Percentiles rank a stretch among this genome's conserved stretches.
phyloP scores from a whole-genome alignment of 73 alveolate genomes.

The Symbiodinium pilosum region DNA sequence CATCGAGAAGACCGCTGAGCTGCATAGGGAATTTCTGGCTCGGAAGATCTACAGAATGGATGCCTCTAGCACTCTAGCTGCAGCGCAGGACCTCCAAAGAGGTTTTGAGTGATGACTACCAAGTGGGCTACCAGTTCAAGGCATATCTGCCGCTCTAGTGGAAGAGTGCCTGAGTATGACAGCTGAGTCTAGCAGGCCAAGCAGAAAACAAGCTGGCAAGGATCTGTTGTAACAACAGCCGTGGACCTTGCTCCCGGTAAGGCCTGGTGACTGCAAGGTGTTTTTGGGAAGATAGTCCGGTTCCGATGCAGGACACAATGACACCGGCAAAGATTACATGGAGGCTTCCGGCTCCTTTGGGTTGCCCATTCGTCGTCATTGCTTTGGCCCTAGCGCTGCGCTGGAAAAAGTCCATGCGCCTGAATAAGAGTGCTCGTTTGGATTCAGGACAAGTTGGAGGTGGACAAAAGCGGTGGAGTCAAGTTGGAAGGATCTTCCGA shows the following conservation, averaged over 20 bases:
- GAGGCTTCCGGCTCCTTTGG: conserved; percentile 48
- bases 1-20: conserved; percentile 1
- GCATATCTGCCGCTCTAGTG: background rate
- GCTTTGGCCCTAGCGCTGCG: background rate
- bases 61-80: too few species aligned
- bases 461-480: conserved; percentile 90
- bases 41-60: too few species aligned
- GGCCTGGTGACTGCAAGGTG: too few species aligned
- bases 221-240: conserved; percentile 71
- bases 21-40: too few species aligned
- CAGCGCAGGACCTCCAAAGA: conserved; percentile 51
- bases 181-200: conserved; percentile 10
- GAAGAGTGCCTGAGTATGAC: too few species aligned
- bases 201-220: conserved; percentile 89
- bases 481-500: conserved; percentile 63
- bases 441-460: conserved; percentile 61
- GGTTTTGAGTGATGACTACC: conserved; percentile 72
- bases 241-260: conserved; percentile 66
- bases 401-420: too few species aligned
- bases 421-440: background rate
- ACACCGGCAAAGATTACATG: conserved; percentile 55
- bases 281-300: too few species aligned
- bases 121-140: conserved; percentile 86
- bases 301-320: conserved; percentile 24
- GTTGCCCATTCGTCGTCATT: conserved; percentile 77